Evolutionary conservation across 2,329 filamentous ascomycete genomes (phyloP), one percentile per base, ranked within the genome.

Genomic region (Pochonia chlamydosporia): DNA sequence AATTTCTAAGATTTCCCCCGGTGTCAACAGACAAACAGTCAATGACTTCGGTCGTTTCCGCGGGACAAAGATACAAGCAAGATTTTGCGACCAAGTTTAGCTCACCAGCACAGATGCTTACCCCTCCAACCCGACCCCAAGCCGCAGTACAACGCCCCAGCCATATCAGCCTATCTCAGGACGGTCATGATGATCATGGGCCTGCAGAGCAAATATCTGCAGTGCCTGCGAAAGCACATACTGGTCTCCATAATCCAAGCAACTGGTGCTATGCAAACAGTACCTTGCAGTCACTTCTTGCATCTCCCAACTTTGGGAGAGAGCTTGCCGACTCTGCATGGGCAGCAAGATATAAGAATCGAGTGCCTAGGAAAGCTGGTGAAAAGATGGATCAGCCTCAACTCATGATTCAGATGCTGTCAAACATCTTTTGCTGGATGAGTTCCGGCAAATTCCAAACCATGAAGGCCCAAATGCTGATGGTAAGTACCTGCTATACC

Each of bases 221-320:
- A 39, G n/a, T 23, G n/a, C 20, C 20, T 21, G 40, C 51, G 24
- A 63, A 52, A 31, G 50, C 56, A 33, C 62, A 62, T 33, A 69
- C 88, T 10, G 91, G 92, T 0, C 74, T 96, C 11, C 71, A 82
- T 49, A 96, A 96, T 56, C 87, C 89, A 35, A 81, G 82, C 1
- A 84, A 86, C 40, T 91, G 87, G 54, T 96, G 92, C 63, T 96
- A 96, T 61, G 90, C 93, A 74, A 96, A 96, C 65, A 85, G 89
- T n/a, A 84, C 85, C 0, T 73, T 97, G 23, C 92, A 97, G 65
- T 87, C 86, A 50, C 70, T 96, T 16, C 86, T 87, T 49, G 85
- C 84, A 2, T 92, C 90, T 1, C 61, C 79, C 60, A 67, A 81
- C 68, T 76, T 96, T 76, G 71, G 79, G 67, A 62, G 82, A 68